Evolutionary conservation across 2,329 filamentous ascomycete genomes (phyloP), one percentile per base, ranked within the genome.

Genomic region (Arthrinium puccinioides): DNA sequence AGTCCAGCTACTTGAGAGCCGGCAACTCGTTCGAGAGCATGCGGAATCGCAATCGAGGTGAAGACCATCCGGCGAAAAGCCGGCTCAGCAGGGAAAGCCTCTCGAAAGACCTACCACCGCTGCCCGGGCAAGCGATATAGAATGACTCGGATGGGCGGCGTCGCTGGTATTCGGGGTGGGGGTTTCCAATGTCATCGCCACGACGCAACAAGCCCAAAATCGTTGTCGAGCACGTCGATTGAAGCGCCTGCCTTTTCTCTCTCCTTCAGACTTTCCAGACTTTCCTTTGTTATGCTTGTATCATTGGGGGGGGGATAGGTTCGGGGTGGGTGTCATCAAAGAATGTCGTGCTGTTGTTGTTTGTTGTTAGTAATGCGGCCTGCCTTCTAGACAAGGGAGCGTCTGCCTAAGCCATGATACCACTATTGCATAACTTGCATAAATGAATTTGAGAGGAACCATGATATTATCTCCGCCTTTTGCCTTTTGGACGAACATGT

Each of bases 101-200:
- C 29, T 72, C 80, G 46, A 82, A 82, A 59, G 67, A 68, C 9
- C 55, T 81, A 32, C 77, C 76, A 6, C 72, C 75, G 4, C 54
- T 82, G 30, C 77, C 77, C 7, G 40, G 21, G 16, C 31, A 19
- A 20, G 24, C 23, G 19, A 27, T n/a, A n/a, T n/a, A n/a, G n/a
- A n/a, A n/a, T n/a, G n/a, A n/a, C n/a, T n/a, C n/a, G n/a, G n/a
- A n/a, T n/a, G n/a, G n/a, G n/a, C n/a, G n/a, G n/a, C n/a, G n/a
- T n/a, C n/a, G n/a, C n/a, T n/a, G n/a, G n/a, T n/a, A n/a, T n/a
- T n/a, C n/a, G n/a, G n/a, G n/a, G n/a, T n/a, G n/a, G n/a, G n/a
- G n/a, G n/a, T n/a, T n/a, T n/a, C n/a, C n/a, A n/a, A n/a, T n/a
- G n/a, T n/a, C n/a, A n/a, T n/a, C n/a, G n/a, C n/a, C n/a, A n/a